These are phyloP conservation scores for Helminthosporium solani DNA, from an alignment of 2,329 filamentous ascomycete genomes.

Conservation along the genomic window DNA sequence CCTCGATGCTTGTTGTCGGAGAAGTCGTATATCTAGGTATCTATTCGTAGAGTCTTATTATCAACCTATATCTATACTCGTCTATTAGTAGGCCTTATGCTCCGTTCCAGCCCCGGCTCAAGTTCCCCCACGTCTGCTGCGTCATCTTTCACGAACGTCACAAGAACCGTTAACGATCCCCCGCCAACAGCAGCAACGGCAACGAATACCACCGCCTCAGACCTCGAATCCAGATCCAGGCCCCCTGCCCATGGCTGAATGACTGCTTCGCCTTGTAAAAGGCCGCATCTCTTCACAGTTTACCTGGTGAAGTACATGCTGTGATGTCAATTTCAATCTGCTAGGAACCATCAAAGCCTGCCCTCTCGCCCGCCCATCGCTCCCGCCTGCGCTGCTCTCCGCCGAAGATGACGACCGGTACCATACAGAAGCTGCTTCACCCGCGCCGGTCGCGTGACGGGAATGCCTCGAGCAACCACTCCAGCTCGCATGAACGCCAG, in stretches of 20 bases:
- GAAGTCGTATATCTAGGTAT: no score
- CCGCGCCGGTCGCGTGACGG: slow-evolving; percentile 35
- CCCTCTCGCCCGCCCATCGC: slow-evolving; percentile 15
- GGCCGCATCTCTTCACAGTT: slow-evolving; percentile 6
- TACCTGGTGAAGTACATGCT: slow-evolving; percentile 1
- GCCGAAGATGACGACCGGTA: slow-evolving; percentile 39
- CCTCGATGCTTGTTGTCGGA: background rate
- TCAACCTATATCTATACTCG: no score
- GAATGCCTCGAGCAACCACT: slow-evolving; percentile 17
- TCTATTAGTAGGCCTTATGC: no score
- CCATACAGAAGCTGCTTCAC: slow-evolving; percentile 41
- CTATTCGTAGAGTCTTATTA: no score
- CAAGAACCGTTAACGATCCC: slow-evolving; percentile 2
- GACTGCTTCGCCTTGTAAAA: slow-evolving; percentile 20
- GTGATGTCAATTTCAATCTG: slow-evolving; percentile 20
- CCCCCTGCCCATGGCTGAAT: slow-evolving; percentile 26
- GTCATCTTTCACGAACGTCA: slow-evolving; percentile 18
- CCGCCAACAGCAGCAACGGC: slow-evolving; percentile 2
- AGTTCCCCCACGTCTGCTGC: slow-evolving; percentile 25
- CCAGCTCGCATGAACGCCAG: slow-evolving; percentile 33
- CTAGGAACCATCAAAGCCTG: slow-evolving; percentile 7
- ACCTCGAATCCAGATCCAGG: slow-evolving; percentile 3
- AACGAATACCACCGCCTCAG: background rate
- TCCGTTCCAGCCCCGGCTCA: no score
- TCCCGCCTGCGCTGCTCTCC: slow-evolving; percentile 14